phyloP scores from a whole-genome alignment of 257 asterid species.

The Gardenia jasminoides region DNA sequence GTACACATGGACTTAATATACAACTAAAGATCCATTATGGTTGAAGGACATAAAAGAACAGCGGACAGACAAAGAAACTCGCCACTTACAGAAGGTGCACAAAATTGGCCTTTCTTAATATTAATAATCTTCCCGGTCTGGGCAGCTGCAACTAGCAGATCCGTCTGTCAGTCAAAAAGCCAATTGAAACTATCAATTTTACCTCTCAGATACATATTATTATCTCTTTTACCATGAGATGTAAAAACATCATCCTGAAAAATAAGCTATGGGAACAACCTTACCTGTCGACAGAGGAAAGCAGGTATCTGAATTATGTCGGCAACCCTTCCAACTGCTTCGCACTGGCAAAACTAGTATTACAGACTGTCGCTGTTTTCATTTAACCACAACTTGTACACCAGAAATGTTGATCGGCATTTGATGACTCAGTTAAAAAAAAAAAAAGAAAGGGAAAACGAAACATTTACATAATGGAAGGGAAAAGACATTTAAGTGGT shows the following conservation, averaged over 20 bases:
- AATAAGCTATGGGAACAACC: slow-evolving; percentile 4
- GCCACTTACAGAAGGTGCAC: slow-evolving; percentile 73
- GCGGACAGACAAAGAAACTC: neutral
- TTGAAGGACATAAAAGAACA: neutral
- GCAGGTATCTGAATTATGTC: slow-evolving; percentile 99
- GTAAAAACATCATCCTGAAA: neutral
- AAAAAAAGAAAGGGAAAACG: neutral
- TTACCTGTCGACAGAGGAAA: slow-evolving; percentile 93
- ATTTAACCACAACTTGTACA: neutral
- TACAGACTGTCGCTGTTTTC: neutral
- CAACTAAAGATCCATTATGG: no score
- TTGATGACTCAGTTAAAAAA: neutral
- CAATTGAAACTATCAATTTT: slow-evolving; percentile 12
- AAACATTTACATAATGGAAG: neutral
- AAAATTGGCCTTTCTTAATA: slow-evolving; percentile 93
- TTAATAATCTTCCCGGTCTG: slow-evolving; percentile 83
- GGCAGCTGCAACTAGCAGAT: slow-evolving; percentile 93
- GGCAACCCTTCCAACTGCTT: slow-evolving; percentile 94
- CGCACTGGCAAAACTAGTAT: slow-evolving; percentile 50
- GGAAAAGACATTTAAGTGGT: neutral
- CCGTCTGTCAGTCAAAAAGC: slow-evolving; percentile 57
- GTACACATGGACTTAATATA: neutral
- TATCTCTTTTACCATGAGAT: neutral
- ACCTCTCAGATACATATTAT: neutral
- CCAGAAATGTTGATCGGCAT: neutral